Evolutionary conservation across 352 stramenopile species (phyloP), one percentile per base, ranked within the genome.

Genomic region (Phytophthora brassicae): DNA sequence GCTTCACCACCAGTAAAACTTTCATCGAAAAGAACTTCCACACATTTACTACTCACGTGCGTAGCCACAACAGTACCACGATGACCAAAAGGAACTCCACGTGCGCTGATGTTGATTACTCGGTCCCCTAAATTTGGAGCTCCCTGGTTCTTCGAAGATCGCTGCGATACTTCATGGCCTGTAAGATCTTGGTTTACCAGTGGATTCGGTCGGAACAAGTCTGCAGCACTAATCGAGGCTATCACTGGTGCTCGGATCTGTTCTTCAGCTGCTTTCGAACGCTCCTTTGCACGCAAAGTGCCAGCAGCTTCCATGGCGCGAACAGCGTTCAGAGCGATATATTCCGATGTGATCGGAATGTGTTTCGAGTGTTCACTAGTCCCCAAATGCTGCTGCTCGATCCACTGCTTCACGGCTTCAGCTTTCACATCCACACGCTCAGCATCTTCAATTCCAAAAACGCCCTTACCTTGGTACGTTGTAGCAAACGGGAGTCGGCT

Each of bases 31-130:
- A 99, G 86, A 28, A 99, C 94, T 70, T 99, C 98, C 12, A 99
- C 97, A 66, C 95, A 99, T 49, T 90, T 94, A 56, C 89, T 98
- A 53, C 86, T 91, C 60, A 98, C 84, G 70, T 99, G 97, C 14
- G 97, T 98, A 5, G 92, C 94, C 56, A 99, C 92, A 47, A 99
- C 96, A 17, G 96, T 99, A n/a, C 97, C 98, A 58, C 95, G 87
- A 20, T 97, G 84, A 17, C 97, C 97, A 70, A 99, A 98, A 5
- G 98, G 97, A 22, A 99, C 94, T 38, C 92, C 95, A 53, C 86
- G 90, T 3, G 89, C 94, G 44, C 82, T 96, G 23, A 99, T 88
- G 72, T 99, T 99, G 31, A 98, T 97, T 51, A 99, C 87, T n/a
- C 98, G 90, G 65, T 99, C 96, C 35, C 97, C 97, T 8, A 99